Evolutionary conservation across 257 asterid species (phyloP).

Genomic region (Solanum pinnatisectum): DNA sequence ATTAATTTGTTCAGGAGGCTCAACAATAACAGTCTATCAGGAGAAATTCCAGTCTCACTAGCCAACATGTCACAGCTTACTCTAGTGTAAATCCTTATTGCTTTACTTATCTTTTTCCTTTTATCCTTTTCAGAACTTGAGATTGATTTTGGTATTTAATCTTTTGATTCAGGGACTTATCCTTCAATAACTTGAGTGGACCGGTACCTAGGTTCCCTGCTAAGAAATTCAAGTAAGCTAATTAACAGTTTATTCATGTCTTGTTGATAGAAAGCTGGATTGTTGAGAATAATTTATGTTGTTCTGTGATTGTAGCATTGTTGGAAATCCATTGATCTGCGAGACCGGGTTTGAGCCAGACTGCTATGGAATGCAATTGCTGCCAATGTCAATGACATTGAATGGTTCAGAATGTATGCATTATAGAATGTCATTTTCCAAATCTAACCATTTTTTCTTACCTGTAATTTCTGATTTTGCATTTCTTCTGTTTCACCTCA

Average conservation of each 20-base stretch:
- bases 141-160: neutral
- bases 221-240: conserved; percentile 73
- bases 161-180: conserved; percentile 59
- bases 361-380: conserved; percentile 50
- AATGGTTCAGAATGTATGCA: conserved; percentile 55
- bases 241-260: neutral
- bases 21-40: conserved; percentile 74
- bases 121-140: neutral
- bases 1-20: conserved; percentile 53
- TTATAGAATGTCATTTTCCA: neutral
- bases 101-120: neutral
- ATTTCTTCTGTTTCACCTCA: neutral
- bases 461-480: neutral
- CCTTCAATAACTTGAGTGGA: conserved; percentile 92
- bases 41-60: conserved; percentile 66
- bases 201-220: conserved; percentile 70
- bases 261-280: neutral
- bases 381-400: conserved; percentile 89
- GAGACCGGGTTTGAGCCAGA: conserved; percentile 47
- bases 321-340: conserved; percentile 84
- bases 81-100: conserved; percentile 47
- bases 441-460: neutral
- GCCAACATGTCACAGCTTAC: conserved; percentile 72
- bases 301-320: conserved; percentile 32
- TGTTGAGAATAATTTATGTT: neutral